Conservation (phyloP, 2,329 filamentous ascomycete species). For the Fusarium sp. region DNA sequence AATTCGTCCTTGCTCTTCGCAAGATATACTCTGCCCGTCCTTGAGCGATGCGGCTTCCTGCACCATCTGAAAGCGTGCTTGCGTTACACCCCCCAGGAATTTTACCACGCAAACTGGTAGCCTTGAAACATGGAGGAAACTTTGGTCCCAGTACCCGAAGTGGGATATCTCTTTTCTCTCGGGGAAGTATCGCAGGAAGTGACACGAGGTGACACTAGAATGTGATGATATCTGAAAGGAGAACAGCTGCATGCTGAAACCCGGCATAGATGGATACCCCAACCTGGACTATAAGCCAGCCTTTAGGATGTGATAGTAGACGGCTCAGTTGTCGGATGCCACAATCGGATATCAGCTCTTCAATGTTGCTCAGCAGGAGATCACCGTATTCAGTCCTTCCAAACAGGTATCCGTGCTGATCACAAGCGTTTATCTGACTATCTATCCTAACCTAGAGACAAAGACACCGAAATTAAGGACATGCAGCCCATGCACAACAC, state of each 20-base stretch:
- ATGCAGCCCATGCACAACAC: not conserved
- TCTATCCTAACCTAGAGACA: not conserved
- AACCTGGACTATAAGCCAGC: not conserved
- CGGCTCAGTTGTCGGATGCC: constrained; percentile 13
- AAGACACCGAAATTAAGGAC: not conserved
- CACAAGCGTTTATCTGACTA: not conserved
- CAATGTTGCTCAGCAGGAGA: not conserved
- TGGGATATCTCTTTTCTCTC: not conserved
- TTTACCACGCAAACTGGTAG: constrained; percentile 1
- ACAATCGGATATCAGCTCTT: not conserved
- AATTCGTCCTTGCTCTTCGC: constrained; percentile 6
- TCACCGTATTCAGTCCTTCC: not conserved
- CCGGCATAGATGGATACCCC: constrained; percentile 1
- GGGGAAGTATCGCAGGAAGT: not conserved
- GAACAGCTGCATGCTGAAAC: not conserved
- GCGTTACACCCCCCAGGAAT: constrained; percentile 12
- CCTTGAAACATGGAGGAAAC: constrained; percentile 9
- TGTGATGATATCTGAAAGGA: constrained; percentile 1
- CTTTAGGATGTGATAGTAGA: not conserved
- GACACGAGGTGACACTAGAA: constrained; percentile 5
- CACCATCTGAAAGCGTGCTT: constrained; percentile 19
- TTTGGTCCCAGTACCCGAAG: not conserved
- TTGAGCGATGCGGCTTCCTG: not conserved
- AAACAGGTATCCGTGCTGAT: not conserved
- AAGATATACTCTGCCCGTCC: constrained; percentile 1